phyloP scores from a whole-genome alignment of 2,329 filamentous ascomycete genomes.

The Alternaria brassicicola region DNA sequence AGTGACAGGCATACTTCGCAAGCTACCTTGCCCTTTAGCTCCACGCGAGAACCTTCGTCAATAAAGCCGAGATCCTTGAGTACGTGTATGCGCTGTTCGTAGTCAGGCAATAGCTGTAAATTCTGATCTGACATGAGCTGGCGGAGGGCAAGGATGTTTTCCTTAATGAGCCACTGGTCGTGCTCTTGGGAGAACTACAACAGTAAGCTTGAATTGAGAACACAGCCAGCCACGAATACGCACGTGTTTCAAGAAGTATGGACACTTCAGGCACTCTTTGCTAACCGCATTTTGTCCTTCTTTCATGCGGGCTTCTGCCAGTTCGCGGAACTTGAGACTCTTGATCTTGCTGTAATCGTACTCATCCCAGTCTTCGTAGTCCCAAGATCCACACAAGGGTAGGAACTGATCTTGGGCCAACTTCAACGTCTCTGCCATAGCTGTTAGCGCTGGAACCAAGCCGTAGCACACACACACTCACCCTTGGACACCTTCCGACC shows the following conservation, averaged over 20 bases:
- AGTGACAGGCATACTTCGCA: constrained; percentile 67
- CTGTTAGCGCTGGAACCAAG: constrained; percentile 9
- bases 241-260: constrained; percentile 85
- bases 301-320: constrained; percentile 72
- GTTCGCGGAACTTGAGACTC: constrained; percentile 79
- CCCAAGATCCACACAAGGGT: constrained; percentile 75
- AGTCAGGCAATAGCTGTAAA: constrained; percentile 91
- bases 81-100: constrained; percentile 91
- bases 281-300: constrained; percentile 68
- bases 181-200: constrained; percentile 89
- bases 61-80: constrained; percentile 92
- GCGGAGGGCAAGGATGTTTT: constrained; percentile 86
- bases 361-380: constrained; percentile 78
- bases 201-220: constrained; percentile 10
- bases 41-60: constrained; percentile 83
- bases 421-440: constrained; percentile 54
- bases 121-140: constrained; percentile 95
- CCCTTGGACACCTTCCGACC: constrained; percentile 56
- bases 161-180: constrained; percentile 94
- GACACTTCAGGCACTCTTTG: constrained; percentile 71
- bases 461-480: constrained; percentile 47
- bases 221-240: constrained; percentile 50
- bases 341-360: constrained; percentile 81
- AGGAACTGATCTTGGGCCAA: constrained; percentile 72
- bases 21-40: constrained; percentile 96